Conservation (phyloP, 2,329 filamentous ascomycete genomes). For the Xenosphaeropsis pyriputrescens region DNA sequence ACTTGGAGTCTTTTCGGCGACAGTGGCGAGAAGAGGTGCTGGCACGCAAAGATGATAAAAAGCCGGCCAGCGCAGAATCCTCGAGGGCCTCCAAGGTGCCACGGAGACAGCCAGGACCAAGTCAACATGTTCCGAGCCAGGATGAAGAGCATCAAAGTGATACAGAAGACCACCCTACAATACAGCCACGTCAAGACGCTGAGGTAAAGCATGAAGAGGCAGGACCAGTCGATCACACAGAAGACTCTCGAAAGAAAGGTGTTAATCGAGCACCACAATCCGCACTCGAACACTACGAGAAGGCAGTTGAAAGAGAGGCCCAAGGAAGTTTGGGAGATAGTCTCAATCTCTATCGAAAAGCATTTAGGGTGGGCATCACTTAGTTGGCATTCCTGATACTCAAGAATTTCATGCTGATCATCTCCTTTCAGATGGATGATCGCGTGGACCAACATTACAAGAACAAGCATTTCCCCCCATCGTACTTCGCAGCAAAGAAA, state of each 20-base stretch:
- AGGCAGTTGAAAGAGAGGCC: constrained; percentile 76
- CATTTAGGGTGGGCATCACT: constrained; percentile 55
- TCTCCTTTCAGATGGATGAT: constrained; percentile 52
- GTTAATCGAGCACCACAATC: constrained; percentile 42
- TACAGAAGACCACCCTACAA: constrained; percentile 5
- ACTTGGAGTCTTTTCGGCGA: constrained; percentile 74
- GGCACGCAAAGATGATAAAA: constrained; percentile 8
- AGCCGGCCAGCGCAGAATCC: constrained; percentile 4
- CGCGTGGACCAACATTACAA: constrained; percentile 76
- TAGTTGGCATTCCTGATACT: neutral
- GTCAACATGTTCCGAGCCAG: constrained; percentile 1
- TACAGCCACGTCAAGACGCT: neutral
- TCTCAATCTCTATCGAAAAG: constrained; percentile 73
- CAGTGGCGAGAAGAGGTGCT: constrained; percentile 65
- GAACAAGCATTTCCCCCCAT: constrained; percentile 75
- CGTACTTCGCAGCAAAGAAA: constrained; percentile 32
- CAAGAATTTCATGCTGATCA: neutral
- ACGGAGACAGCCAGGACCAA: constrained; percentile 7
- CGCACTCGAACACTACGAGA: constrained; percentile 85
- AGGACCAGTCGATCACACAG: neutral
- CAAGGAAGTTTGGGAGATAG: constrained; percentile 83
- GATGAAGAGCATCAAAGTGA: too few species aligned
- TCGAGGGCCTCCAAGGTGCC: constrained; percentile 6
- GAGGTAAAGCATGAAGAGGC: constrained; percentile 4
- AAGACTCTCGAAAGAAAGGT: constrained; percentile 4